Conservation (phyloP, 495 filamentous ascomycete genomes). For the Neurospora sp. region DNA sequence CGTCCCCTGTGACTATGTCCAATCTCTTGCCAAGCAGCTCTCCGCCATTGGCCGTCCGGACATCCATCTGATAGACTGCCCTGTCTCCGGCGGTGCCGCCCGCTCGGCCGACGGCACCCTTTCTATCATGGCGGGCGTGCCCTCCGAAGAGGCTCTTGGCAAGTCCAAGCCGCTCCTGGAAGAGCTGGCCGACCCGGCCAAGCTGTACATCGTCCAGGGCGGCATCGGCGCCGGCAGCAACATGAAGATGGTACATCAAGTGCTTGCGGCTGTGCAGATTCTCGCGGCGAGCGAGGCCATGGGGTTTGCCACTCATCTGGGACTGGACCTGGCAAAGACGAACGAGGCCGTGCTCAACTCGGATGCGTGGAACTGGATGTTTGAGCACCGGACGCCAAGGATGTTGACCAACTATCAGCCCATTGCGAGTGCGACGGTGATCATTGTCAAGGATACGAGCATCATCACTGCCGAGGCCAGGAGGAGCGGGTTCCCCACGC, state of each 20-base stretch:
- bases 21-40: constrained; percentile 48
- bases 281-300: constrained; percentile 60
- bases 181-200: constrained; percentile 48
- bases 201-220: constrained; percentile 64
- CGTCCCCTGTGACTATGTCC: constrained; percentile 56
- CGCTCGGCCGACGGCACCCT: constrained; percentile 68
- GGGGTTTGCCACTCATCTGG: constrained; percentile 60
- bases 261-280: constrained; percentile 70
- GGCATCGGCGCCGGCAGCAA: constrained; percentile 72
- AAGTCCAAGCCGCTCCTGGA: constrained; percentile 50
- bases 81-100: constrained; percentile 67
- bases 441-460: constrained; percentile 71
- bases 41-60: constrained; percentile 46
- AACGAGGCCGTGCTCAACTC: constrained; percentile 47
- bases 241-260: constrained; percentile 82
- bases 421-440: constrained; percentile 59
- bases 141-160: constrained; percentile 42
- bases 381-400: constrained; percentile 60
- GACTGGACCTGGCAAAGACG: constrained; percentile 49
- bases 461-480: constrained; percentile 67
- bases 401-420: constrained; percentile 61
- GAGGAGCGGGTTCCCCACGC: constrained; percentile 50
- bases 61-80: constrained; percentile 60
- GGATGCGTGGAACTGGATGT: constrained; percentile 71
- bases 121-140: constrained; percentile 68